Conservation (phyloP, 257 asterid species). For the Salvia rosmarinus region DNA sequence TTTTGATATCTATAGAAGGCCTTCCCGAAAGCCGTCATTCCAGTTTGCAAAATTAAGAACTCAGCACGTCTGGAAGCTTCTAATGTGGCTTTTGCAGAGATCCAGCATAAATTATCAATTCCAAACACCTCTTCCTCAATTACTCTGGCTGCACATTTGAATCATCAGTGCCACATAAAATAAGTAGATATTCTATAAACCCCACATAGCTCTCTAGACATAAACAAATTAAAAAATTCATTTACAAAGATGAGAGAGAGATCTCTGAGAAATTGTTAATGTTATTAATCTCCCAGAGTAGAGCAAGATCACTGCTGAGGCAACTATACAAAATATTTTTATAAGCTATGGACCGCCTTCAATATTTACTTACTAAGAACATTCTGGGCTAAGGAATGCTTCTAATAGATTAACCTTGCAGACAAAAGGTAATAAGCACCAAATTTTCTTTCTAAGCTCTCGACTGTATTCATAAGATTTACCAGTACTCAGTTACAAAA, state of each 20-base stretch:
- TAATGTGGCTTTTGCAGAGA: conserved; percentile 84
- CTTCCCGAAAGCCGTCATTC: conserved; percentile 97
- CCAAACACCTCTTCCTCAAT: conserved; percentile 98
- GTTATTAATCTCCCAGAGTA: conserved; percentile 3
- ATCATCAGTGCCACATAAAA: conserved; percentile 34
- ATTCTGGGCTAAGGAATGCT: neutral
- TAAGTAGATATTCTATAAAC: conserved; percentile 5
- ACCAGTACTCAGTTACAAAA: neutral
- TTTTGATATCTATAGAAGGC: conserved; percentile 76
- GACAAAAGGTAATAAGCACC: neutral
- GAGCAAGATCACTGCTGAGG: neutral
- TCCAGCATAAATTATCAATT: conserved; percentile 87
- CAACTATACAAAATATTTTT: neutral
- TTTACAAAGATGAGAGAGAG: conserved; percentile 12
- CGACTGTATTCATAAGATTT: neutral
- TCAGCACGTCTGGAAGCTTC: conserved; percentile 90
- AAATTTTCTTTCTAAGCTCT: neutral
- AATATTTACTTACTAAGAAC: neutral
- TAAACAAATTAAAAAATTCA: neutral
- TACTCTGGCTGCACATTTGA: conserved; percentile 79
- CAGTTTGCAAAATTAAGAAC: conserved; percentile 83
- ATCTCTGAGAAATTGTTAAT: neutral
- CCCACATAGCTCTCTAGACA: conserved; percentile 20
- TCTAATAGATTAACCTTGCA: neutral
- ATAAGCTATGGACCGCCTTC: conserved; percentile 7